These are phyloP conservation scores for Astragalus glycyphyllos DNA, from an alignment of 306 rosid species.

Conservation along the genomic window DNA sequence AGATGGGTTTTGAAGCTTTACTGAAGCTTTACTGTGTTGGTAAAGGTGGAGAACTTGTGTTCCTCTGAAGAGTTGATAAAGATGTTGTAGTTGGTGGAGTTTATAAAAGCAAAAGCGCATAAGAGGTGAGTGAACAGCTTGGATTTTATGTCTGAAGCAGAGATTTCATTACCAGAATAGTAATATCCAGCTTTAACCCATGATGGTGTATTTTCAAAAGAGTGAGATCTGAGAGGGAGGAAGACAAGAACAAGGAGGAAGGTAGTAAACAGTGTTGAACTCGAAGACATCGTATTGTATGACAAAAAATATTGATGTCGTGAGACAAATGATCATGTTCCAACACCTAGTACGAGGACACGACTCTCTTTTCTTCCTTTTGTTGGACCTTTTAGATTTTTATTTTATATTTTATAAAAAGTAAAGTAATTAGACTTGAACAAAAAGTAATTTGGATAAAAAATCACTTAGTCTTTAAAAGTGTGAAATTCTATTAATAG, in stretches of 20 bases:
- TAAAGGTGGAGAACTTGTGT: slow-evolving; percentile 46
- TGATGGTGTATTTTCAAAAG: neutral
- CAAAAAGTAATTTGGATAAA: no score
- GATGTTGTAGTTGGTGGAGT: slow-evolving; percentile 40
- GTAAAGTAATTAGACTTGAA: no score
- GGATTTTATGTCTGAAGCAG: slow-evolving; percentile 46
- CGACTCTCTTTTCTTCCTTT: no score
- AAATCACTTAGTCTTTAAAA: no score
- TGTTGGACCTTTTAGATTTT: no score
- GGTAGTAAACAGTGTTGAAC: slow-evolving; percentile 6
- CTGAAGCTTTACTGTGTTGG: slow-evolving; percentile 46
- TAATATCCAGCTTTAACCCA: slow-evolving; percentile 53
- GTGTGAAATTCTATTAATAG: no score
- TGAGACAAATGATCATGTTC: no score
- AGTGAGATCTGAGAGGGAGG: slow-evolving; percentile 33
- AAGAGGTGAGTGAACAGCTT: slow-evolving; percentile 49
- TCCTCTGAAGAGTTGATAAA: slow-evolving; percentile 41
- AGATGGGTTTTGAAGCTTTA: slow-evolving; percentile 54
- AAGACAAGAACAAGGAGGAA: slow-evolving; percentile 21
- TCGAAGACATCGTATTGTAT: slow-evolving; percentile 46
- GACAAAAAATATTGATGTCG: no score
- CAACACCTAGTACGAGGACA: no score
- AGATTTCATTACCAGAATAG: slow-evolving; percentile 35
- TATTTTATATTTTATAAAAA: no score
- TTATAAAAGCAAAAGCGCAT: slow-evolving; percentile 49